phyloP scores from a whole-genome alignment of 768 basidiomycete species.

The Antrodiella citrinella region DNA sequence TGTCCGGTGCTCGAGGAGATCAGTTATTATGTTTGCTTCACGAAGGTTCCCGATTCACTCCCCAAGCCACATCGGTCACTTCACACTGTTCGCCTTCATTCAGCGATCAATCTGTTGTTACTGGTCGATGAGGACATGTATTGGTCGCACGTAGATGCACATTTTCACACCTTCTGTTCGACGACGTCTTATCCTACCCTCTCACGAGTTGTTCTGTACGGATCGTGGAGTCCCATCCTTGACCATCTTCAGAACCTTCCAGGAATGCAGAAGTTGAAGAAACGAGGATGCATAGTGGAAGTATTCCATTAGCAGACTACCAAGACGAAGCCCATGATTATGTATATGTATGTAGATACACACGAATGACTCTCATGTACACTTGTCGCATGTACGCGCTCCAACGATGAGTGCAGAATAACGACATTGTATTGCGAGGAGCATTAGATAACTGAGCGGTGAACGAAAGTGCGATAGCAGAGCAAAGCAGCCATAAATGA shows the following conservation, averaged over 20 bases:
- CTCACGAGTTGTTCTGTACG: slow-evolving; percentile 37
- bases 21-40: slow-evolving; percentile 37
- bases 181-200: slow-evolving; percentile 39
- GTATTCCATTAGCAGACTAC: not conserved
- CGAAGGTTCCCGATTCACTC: slow-evolving; percentile 7
- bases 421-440: not conserved
- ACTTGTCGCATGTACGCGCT: too few species aligned
- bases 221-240: slow-evolving; percentile 35
- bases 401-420: too few species aligned
- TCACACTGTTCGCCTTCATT: slow-evolving; percentile 42
- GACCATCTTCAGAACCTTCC: not conserved
- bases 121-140: slow-evolving; percentile 23
- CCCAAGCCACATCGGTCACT: slow-evolving; percentile 23
- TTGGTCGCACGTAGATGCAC: slow-evolving; percentile 38
- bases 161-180: slow-evolving; percentile 29
- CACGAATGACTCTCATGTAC: too few species aligned
- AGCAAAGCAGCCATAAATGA: not conserved
- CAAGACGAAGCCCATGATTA: not conserved
- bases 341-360: not conserved
- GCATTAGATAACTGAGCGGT: not conserved
- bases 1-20: slow-evolving; percentile 42
- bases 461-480: not conserved
- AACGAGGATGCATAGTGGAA: not conserved
- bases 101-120: slow-evolving; percentile 37
- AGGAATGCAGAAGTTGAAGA: not conserved